These are phyloP conservation scores for Trifolium pratense DNA, from an alignment of 306 rosid species.

Conservation along the genomic window DNA sequence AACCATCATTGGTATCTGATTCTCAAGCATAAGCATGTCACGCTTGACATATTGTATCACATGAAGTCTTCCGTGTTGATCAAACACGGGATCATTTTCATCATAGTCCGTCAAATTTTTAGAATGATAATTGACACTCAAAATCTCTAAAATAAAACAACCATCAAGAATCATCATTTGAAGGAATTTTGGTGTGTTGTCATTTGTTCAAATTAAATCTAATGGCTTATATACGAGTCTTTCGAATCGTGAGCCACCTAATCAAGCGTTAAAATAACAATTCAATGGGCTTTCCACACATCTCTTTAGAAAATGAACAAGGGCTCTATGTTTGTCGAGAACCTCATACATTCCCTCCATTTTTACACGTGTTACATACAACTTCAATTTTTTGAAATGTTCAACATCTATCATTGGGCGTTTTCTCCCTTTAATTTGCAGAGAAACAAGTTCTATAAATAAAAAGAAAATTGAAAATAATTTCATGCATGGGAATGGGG, in stretches of 20 bases:
- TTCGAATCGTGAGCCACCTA: constrained; percentile 44
- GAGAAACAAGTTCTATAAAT: too few species aligned
- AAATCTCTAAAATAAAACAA: constrained; percentile 57
- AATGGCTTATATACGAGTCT: constrained; percentile 46
- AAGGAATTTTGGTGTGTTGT: constrained; percentile 36
- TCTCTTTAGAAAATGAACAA: constrained; percentile 46
- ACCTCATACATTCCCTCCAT: too few species aligned
- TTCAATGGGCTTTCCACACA: constrained; percentile 34
- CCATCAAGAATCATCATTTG: constrained; percentile 62
- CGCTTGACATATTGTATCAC: constrained; percentile 41
- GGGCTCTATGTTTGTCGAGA: constrained; percentile 47
- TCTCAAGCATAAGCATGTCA: constrained; percentile 70
- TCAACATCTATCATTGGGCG: too few species aligned
- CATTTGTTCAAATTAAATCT: constrained; percentile 35
- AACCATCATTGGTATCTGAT: constrained; percentile 59
- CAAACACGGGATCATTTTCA: constrained; percentile 55
- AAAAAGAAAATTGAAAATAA: too few species aligned
- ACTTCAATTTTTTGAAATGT: too few species aligned
- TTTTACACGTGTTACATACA: too few species aligned
- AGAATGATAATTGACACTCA: not conserved
- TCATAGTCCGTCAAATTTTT: too few species aligned
- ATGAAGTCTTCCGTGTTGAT: constrained; percentile 51
- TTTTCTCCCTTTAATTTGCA: too few species aligned
- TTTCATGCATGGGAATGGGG: too few species aligned
- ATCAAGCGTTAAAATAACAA: not conserved